These are phyloP conservation scores for Magnolia sinica DNA, from an alignment of 164 flowering plant species.

Conservation along the genomic window DNA sequence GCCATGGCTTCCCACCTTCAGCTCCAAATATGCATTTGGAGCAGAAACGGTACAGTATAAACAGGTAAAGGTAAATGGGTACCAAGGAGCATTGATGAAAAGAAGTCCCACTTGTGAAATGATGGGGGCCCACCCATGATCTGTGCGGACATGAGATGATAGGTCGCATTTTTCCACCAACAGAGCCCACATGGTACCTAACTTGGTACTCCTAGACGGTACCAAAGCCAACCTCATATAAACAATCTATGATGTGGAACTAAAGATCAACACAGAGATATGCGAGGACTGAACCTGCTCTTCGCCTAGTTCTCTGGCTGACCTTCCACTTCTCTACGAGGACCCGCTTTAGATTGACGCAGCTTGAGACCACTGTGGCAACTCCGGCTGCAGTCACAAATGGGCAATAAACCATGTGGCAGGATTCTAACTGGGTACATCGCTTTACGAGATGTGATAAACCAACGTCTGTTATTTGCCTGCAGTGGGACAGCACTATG, in stretches of 20 bases:
- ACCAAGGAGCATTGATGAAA: no score
- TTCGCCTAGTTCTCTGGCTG: slow-evolving; percentile 62
- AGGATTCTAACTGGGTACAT: slow-evolving; percentile 61
- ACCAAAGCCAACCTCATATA: no score
- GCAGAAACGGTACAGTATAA: no score
- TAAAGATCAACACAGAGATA: slow-evolving; percentile 74
- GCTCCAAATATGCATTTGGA: no score
- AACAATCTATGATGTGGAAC: neutral
- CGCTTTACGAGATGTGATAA: slow-evolving; percentile 57
- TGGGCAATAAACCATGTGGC: slow-evolving; percentile 88
- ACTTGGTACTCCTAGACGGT: neutral
- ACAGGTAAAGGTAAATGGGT: no score
- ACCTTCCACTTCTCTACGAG: slow-evolving; percentile 84
- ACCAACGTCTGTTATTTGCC: slow-evolving; percentile 67
- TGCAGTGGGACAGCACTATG: slow-evolving; percentile 74
- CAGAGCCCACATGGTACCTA: no score
- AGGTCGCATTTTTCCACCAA: no score
- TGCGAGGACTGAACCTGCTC: slow-evolving; percentile 67
- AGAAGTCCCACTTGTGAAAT: no score
- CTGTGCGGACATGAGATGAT: no score
- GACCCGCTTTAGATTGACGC: slow-evolving; percentile 67
- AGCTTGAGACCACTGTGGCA: slow-evolving; percentile 71
- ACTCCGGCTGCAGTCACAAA: slow-evolving; percentile 75
- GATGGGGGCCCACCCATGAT: no score
- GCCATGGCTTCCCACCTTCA: no score